These are phyloP conservation scores for Cucumis hystrix DNA, from an alignment of 306 rosid species.

Conservation along the genomic window DNA sequence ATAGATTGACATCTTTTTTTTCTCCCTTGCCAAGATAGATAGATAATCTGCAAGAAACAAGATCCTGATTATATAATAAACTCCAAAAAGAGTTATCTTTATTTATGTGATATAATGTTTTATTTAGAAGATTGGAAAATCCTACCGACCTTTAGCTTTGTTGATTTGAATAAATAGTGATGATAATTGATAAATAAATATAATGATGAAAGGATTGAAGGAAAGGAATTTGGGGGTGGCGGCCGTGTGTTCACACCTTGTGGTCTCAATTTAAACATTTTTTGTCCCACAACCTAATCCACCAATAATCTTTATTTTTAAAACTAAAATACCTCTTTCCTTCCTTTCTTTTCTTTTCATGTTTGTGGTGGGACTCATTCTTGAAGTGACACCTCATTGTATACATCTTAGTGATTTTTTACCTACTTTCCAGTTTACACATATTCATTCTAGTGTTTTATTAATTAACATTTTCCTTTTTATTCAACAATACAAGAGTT, in stretches of 20 bases:
- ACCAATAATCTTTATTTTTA: not conserved
- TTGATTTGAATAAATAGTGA: not conserved
- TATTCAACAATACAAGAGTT: no score
- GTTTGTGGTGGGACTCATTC: not conserved
- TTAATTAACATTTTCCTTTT: no score
- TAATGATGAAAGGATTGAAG: not conserved
- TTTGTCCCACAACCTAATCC: constrained; percentile 3
- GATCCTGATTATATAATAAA: not conserved
- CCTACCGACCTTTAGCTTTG: not conserved
- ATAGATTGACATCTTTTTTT: not conserved
- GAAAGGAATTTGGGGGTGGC: not conserved
- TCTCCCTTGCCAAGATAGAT: no score
- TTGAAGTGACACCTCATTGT: not conserved
- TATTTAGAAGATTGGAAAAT: not conserved
- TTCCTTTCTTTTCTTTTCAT: not conserved
- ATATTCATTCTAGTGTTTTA: no score
- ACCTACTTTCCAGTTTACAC: no score
- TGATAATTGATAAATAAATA: not conserved
- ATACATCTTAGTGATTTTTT: no score
- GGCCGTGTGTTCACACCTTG: constrained; percentile 2
- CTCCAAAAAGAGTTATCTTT: not conserved
- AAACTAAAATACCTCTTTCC: no score
- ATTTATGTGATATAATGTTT: not conserved
- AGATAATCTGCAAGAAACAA: not conserved
- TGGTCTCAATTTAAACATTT: not conserved